Percentiles rank a stretch among this genome's conserved stretches.
phyloP scores from a whole-genome alignment of 2,329 filamentous ascomycete genomes.

The Gaeumannomyces sp. region DNA sequence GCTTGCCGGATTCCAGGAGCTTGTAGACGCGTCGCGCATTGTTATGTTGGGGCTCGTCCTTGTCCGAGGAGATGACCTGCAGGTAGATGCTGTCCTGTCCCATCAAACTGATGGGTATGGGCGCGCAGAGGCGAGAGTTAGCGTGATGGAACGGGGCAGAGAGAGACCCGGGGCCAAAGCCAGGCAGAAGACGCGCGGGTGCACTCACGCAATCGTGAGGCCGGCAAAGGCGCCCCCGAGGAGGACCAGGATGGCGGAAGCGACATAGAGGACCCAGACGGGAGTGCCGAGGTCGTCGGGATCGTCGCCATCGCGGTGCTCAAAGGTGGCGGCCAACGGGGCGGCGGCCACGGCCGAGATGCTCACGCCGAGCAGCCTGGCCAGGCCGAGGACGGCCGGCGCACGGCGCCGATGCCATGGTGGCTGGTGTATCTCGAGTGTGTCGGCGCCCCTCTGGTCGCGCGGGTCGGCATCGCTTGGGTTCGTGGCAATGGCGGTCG shows the following conservation, averaged over 20 bases:
- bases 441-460: background rate
- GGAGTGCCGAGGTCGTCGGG: conserved; percentile 53
- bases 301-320: conserved; percentile 35
- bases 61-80: conserved; percentile 84
- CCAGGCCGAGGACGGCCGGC: conserved; percentile 45
- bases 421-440: conserved; percentile 2
- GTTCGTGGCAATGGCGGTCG: background rate
- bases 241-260: conserved; percentile 76
- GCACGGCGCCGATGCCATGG: conserved; percentile 32
- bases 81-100: conserved; percentile 91
- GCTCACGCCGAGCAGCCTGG: conserved; percentile 43
- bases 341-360: conserved; percentile 43
- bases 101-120: conserved; percentile 40
- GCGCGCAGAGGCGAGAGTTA: background rate
- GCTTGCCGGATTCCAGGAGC: conserved; percentile 81
- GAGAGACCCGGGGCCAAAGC: background rate
- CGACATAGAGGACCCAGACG: conserved; percentile 73
- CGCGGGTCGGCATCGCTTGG: conserved; percentile 9
- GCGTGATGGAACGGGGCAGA: background rate
- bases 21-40: conserved; percentile 77
- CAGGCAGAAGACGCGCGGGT: background rate
- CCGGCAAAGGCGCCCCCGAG: conserved; percentile 91
- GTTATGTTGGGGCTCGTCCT: conserved; percentile 76
- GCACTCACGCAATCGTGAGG: conserved; percentile 73
- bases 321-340: conserved; percentile 28